phyloP scores from a whole-genome alignment of 176 grass and related monocot species.

The sorghum (Sorghum bicolor) region Sorghum_bicolor_NCBIv3 NC_012875.2:47224501-47225000 shows the following conservation, averaged over 20 bases:
- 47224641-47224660: not conserved
- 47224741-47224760: not conserved
- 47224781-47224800: not conserved
- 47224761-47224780: conserved; percentile 7
- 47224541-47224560: conserved; percentile 47
- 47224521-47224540: conserved; percentile 46
- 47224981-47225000: not conserved
- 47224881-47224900: not conserved
- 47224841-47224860: conserved; percentile 8
- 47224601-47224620: not conserved
- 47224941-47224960: not conserved
- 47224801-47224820: not conserved
- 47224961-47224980: not conserved
- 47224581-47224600: not conserved
- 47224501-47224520: conserved; percentile 69
- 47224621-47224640: conserved; percentile 4
- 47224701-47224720: not conserved
- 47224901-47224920: not conserved
- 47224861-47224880: not conserved
- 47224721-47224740: not conserved
- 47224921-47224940: conserved; percentile 1
- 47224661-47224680: not conserved
- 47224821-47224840: not conserved
- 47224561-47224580: conserved; percentile 48
- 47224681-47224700: not conserved